Evolutionary conservation across 164 flowering plant genomes (phyloP), one percentile per base, ranked within the genome.

Genomic region (Vitis amurensis): DNA sequence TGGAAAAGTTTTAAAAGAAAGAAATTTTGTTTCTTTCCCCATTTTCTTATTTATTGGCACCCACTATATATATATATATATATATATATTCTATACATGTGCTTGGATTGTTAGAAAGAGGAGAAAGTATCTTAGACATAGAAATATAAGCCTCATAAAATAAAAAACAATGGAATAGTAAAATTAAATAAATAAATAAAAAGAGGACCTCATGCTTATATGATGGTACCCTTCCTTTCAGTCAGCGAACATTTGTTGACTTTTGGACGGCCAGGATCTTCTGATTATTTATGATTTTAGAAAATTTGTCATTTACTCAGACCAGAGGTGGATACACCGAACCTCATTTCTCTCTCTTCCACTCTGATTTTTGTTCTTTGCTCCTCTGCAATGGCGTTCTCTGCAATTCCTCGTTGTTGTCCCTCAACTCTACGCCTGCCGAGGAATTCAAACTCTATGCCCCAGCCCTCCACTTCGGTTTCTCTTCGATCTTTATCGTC

Each of bases 331-430:
- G 1, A 23, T 23, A 9, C 63, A 47, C 23, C 8, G 9, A 9
- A 2, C 52, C 12, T 13, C 15, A 0, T 19, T 1, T 15, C 11
- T 52, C 57, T 30, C 49, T 11, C 44, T 53, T 15, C 29, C 37
- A 2, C 55, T 59, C 61, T 59, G 17, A 9, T 16, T 59, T 23
- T 59, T 57, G n/a, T 5, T 51, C 59, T 55, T 57, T 58, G n/a
- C 49, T 31, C 48, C 56, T 60, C 71, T 51, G 4, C 64, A 17
- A 83, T 85, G 90, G 88, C 87, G 56, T 63, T 83, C 71, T 83
- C 83, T 68, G 74, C 80, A 51, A 62, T 51, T 5, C 29, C 82
- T 0, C 9, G 69, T 14, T 68, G 60, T 12, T 55, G 53, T 59
- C 72, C 74, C 14, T 50, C 80, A 48, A 73, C 70, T 67, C 76